These are phyloP conservation scores for Brasilioporus rufonigricans DNA, from an alignment of 768 basidiomycete genomes.

Conservation along the genomic window DNA sequence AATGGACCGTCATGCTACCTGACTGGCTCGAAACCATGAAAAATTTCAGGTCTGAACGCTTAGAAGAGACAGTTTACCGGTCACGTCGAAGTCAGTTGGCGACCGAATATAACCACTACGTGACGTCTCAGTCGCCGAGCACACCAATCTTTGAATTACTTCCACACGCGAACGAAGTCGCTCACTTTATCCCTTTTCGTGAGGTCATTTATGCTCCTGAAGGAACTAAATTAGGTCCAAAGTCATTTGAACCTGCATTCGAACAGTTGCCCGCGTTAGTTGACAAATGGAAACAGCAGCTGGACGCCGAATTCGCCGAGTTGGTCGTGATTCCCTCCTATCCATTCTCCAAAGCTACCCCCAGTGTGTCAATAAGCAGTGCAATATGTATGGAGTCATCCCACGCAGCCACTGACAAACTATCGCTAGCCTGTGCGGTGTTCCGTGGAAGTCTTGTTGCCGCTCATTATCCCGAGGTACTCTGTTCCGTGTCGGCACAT, in stretches of 20 bases:
- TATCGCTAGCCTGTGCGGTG: constrained; percentile 1
- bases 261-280: background rate
- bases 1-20: constrained; percentile 1
- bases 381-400: background rate
- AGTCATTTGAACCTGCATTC: constrained; percentile 8
- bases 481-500: background rate
- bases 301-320: background rate
- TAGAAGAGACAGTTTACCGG: background rate
- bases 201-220: constrained; percentile 1
- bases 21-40: background rate
- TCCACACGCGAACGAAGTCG: background rate
- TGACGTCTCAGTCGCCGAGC: background rate
- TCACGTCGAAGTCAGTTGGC: background rate
- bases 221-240: background rate
- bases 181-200: background rate
- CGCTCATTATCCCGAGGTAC: background rate
- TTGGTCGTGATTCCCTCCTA: background rate
- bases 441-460: background rate
- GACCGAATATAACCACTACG: background rate
- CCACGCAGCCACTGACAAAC: background rate
- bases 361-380: background rate
- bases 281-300: constrained; percentile 1
- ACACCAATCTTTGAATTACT: background rate
- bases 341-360: background rate
- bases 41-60: background rate